Conservation (phyloP, 2,329 filamentous ascomycete species). For the Hortaea sp. region DNA sequence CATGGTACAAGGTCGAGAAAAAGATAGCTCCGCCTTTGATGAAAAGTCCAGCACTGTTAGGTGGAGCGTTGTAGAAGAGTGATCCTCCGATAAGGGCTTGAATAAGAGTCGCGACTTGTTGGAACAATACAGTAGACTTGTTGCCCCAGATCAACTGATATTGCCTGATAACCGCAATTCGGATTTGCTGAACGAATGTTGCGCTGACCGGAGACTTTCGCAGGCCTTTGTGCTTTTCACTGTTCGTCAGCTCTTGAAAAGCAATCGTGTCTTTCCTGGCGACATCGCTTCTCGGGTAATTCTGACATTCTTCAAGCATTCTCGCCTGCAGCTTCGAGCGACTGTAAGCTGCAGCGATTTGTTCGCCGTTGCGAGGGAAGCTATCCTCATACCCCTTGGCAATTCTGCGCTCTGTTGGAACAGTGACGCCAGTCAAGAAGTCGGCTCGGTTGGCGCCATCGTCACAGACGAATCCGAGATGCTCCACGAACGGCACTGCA, state of each 20-base stretch:
- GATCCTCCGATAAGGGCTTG: conserved; percentile 71
- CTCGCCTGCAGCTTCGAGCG: conserved; percentile 39
- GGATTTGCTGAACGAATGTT: conserved; percentile 63
- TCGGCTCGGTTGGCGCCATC: conserved; percentile 55
- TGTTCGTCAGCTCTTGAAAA: conserved; percentile 44
- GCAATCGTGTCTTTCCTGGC: conserved; percentile 41
- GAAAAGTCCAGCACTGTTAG: conserved; percentile 51
- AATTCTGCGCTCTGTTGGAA: conserved; percentile 40
- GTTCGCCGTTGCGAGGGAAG: conserved; percentile 35
- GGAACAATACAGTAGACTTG: conserved; percentile 59
- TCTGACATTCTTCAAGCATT: conserved; percentile 45
- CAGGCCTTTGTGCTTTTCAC: conserved; percentile 48
- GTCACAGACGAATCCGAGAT: conserved; percentile 51
- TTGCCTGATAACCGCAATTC: conserved; percentile 71
- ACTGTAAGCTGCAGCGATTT: conserved; percentile 42
- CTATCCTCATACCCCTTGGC: conserved; percentile 32
- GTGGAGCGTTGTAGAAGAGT: conserved; percentile 66
- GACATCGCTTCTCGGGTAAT: conserved; percentile 43
- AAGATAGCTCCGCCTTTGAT: conserved; percentile 55
- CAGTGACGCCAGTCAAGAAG: conserved; percentile 54
- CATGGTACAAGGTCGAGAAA: conserved; percentile 53
- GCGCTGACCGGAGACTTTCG: conserved; percentile 70
- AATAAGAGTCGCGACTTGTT: conserved; percentile 59
- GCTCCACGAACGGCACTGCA: conserved; percentile 55
- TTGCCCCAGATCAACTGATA: conserved; percentile 69